Evolutionary conservation across 1,139 yeast species (phyloP), one percentile per base, ranked within the genome.

Genomic region (Kodamaea plutei): DNA sequence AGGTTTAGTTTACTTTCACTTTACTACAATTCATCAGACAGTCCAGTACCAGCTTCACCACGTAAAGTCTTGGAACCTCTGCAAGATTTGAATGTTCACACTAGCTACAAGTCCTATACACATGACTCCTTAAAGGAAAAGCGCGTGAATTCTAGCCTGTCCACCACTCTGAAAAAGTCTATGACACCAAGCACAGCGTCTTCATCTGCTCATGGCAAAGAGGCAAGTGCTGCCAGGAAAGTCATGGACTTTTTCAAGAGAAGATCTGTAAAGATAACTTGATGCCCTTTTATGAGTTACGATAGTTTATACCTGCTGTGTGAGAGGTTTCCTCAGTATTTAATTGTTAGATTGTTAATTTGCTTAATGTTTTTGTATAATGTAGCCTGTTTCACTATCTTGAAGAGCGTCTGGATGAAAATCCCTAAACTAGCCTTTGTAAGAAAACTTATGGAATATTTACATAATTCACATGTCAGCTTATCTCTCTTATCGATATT

Each of bases 171-270:
- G 18, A 44, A 33, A 21, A 46, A 41, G 27, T 36, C 50, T 24
- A 23, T 31, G 2, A 26, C 34, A 11, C 28, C 29, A 20, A 23
- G 33, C 17, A 27, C 35, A 11, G 19, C 36, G 11, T 35, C 45
- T 23, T 38, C 55, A 30, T 41, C 54, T 39, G 51, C 45, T 37
- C 51, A 45, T 38, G 60, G 57, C 44, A 73, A 69, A 41, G 82
- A 76, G 44, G 77, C 79, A 20, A 79, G 88, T 33, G 82, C 89
- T 2, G 85, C 89, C 9, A 75, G 79, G 48, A 79, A 78, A 47
- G 89, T 83, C 15, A 77, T 83, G 76, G 89, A 83, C 53, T 83
- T 83, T 52, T 82, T 83, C 61, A 82, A 81, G 53, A 73, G 91
- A 56, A 75, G 87, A 59, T 82, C 89, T 54, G 74, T 75, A 9